A percentile compares a stretch with the other conserved stretches of the same genome.
These are phyloP conservation scores for Lactarius sp. DNA, from an alignment of 768 basidiomycete species.

Conservation along the genomic window DNA sequence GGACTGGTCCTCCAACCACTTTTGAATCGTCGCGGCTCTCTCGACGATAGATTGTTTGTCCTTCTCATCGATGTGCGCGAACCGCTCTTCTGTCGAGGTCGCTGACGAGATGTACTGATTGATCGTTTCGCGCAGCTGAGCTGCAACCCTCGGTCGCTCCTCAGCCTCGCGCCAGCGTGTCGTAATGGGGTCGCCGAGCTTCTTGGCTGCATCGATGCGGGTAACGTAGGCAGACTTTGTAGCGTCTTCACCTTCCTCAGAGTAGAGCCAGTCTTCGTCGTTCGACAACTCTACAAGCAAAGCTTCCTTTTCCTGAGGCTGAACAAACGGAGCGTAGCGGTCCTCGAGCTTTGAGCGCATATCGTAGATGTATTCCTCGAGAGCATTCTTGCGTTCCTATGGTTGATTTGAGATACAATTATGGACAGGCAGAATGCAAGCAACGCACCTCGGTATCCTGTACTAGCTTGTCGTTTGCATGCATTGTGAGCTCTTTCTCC, in stretches of 20 bases:
- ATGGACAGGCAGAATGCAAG: neutral
- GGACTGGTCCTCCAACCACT: constrained; percentile 95
- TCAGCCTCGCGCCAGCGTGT: constrained; percentile 81
- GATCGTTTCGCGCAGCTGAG: constrained; percentile 79
- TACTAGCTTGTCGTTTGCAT: constrained; percentile 90
- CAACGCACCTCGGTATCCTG: constrained; percentile 87
- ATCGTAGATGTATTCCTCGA: constrained; percentile 99
- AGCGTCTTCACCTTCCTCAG: constrained; percentile 93
- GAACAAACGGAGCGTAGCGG: constrained; percentile 72
- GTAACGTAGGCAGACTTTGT: constrained; percentile 90
- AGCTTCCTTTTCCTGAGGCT: constrained; percentile 69
- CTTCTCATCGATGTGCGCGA: constrained; percentile 84
- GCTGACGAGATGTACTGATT: constrained; percentile 84
- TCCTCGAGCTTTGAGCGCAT: constrained; percentile 89
- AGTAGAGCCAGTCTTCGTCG: constrained; percentile 96
- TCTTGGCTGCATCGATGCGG: constrained; percentile 79
- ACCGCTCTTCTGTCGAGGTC: constrained; percentile 79
- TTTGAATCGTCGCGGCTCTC: constrained; percentile 81
- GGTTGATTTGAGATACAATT: neutral
- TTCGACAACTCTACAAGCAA: constrained; percentile 65
- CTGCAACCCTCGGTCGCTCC: constrained; percentile 66
- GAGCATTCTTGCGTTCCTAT: constrained; percentile 97
- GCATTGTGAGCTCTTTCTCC: constrained; percentile 87
- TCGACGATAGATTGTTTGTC: constrained; percentile 85
- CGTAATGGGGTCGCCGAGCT: constrained; percentile 80